Percentiles rank a stretch among this genome's conserved stretches.
phyloP scores from a whole-genome alignment of 148 eudicot genomes.

The Chenopodium quinoa region DNA sequence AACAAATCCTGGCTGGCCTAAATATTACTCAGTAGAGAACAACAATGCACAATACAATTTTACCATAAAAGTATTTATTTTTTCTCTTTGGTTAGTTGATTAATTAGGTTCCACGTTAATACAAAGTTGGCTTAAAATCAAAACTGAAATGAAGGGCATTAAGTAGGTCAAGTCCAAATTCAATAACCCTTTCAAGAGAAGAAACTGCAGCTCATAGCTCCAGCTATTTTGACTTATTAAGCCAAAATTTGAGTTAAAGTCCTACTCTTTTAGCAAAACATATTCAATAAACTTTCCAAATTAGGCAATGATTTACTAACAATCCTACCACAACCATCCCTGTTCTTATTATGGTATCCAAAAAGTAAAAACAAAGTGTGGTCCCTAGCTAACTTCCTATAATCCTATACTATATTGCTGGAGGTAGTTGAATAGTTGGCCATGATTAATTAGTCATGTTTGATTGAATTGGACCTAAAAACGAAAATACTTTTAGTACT shows the following conservation, averaged over 20 bases:
- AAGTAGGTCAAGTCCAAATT: background rate
- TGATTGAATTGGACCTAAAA: background rate
- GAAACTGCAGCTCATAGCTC: background rate
- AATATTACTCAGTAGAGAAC: background rate
- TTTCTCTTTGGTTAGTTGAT: background rate
- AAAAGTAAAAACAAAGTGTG: too few relatives aligned
- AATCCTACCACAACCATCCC: background rate
- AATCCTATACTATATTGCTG: background rate
- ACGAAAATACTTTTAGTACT: too few relatives aligned
- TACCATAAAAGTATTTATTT: background rate
- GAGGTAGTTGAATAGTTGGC: slow-evolving; percentile 23
- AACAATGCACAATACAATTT: background rate
- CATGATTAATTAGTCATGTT: slow-evolving; percentile 9
- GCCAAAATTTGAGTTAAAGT: background rate
- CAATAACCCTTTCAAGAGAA: background rate
- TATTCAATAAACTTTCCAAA: background rate
- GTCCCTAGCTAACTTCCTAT: too few relatives aligned
- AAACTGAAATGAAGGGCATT: background rate
- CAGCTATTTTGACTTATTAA: background rate
- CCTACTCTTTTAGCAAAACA: slow-evolving; percentile 7
- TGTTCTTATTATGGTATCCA: background rate
- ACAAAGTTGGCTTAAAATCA: background rate
- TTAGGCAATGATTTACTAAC: background rate
- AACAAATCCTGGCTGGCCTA: too few relatives aligned
- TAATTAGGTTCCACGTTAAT: background rate